Conservation (phyloP, 2,329 filamentous ascomycete species). For the Paraconiothyrium sp. region DNA sequence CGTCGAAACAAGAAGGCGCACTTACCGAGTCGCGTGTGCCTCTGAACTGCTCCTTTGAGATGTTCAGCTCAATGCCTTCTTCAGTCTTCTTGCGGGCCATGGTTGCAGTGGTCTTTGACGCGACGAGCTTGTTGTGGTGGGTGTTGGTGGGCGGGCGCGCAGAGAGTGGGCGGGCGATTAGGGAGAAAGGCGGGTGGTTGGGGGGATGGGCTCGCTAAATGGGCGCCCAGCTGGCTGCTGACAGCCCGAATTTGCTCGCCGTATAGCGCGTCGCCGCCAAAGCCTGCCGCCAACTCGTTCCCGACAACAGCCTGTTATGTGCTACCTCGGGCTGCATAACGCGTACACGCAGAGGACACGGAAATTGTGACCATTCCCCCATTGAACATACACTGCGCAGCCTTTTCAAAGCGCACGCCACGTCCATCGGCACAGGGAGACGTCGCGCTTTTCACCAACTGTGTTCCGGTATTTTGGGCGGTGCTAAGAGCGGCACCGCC, state of each 20-base stretch:
- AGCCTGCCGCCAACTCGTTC: background rate
- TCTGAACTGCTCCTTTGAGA: constrained; percentile 80
- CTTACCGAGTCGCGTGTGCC: constrained; percentile 84
- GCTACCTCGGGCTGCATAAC: background rate
- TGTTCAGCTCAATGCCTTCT: constrained; percentile 47
- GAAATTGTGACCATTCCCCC: background rate
- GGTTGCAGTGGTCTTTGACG: constrained; percentile 10
- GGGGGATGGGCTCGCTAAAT: constrained; percentile 5
- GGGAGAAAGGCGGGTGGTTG: constrained; percentile 3
- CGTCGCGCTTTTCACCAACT: background rate
- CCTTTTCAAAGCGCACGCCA: background rate
- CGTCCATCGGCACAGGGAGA: background rate
- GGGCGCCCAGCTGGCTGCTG: background rate
- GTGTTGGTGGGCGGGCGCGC: background rate
- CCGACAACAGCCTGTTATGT: background rate
- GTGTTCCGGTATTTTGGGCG: background rate
- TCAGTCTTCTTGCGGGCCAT: constrained; percentile 46
- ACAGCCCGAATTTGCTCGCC: background rate
- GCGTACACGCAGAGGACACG: background rate
- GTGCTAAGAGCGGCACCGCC: background rate
- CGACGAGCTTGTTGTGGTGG: constrained; percentile 19
- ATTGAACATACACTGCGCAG: background rate
- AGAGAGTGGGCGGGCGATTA: background rate
- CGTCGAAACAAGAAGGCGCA: constrained; percentile 29
- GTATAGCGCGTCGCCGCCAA: background rate